Evolutionary conservation across 805 yeast species (phyloP), one percentile per base, ranked within the genome.

Genomic region (Starmerella gropengiesseri): DNA sequence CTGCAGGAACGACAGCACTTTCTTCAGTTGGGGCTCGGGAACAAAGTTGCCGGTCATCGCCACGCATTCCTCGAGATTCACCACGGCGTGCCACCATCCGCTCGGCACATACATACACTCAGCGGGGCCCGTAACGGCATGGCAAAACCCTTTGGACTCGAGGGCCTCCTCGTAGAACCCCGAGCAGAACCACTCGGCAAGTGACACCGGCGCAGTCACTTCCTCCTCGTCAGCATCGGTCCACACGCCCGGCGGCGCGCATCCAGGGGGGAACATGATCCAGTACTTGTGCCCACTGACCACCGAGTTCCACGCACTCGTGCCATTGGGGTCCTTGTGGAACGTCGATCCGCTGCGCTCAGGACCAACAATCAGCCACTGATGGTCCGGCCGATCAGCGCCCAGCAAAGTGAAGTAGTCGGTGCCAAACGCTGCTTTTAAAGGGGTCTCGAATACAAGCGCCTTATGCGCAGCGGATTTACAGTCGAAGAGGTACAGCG

Each of bases 41-140:
- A 84, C 87, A 60, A 87, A 86, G 59, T 86, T 86, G 50, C 84
- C 93, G 0, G 96, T 86, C 54, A 86, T 62, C 0, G 95, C 96
- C 16, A 86, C 77, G 31, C 58, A 46, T 21, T 56, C 60, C 56
- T 80, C 85, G 11, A 86, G 55, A 54, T 86, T 86, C n/a, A 86
- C 82, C 23, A 87, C 96, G 36, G 77, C 67, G 65, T 86, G 96
- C 96, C 96, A 86, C 96, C 96, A 86, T 1, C 94, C 93, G n/a
- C 86, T 71, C 3, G 96, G 96, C 7, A 86, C 96, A 58, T 81
- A 75, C 69, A 85, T 73, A 47, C 85, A 79, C 57, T 87, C 93
- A 5, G 87, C 89, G 0, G 85, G 80, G 50, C 74, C 75, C 0
- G 93, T 81, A 12, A 86, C 66, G 0, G 84, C 91, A 17, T 86